Base-by-base conservation (phyloP, 495 filamentous ascomycete species). In the Podospora anserina region DNA sequence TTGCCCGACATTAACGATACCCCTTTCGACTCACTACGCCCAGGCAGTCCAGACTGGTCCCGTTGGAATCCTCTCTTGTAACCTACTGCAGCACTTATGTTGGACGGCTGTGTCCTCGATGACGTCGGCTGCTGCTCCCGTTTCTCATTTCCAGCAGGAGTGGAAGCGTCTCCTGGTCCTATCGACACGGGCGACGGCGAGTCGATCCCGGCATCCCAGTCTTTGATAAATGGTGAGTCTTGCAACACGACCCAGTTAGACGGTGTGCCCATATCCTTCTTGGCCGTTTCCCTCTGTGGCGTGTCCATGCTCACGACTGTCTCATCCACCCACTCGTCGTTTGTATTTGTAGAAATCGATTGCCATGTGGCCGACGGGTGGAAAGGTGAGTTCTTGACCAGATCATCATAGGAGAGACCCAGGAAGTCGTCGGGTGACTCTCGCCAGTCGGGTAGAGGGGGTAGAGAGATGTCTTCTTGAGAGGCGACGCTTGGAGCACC, bases 381-480 rank as follows among this genome's bases (percentile, higher is more conserved):
- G 63, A 77, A 72, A 0, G 69, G 73, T 32, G 66, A 66, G 20
- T 66, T 70, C 9, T 72, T 61, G 15, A 71, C 54, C 9, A 77
- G 68, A 16, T 80, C 77, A 53, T 70, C 69, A 62, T 78, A 80
- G n/a, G 73, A 73, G 32, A 81, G 78, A 6, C 76, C 76, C 2
- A 79, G 68, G 11, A 75, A 75, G 62, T 76, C 74, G 18, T 53
- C 54, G 3, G 32, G 54, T 3, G 61, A 39, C 11, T 63, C 61
- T 27, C 61, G 61, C 61, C 61, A 63, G 61, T 63, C 49, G 61
- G 61, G 61, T 5, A 32, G 28, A 9, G n/a, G 61, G 13, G 28
- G 59, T 1, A 57, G 56, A 16, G 39, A 65, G 34, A 49, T 49
- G 7, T 57, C 53, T n/a, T 49, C 20, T 55, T 64, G 53, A 27